Percentiles rank a stretch among this genome's conserved stretches.
Evolutionary conservation across 805 yeast species (phyloP).

Genomic region (Candida taoyuanica): DNA sequence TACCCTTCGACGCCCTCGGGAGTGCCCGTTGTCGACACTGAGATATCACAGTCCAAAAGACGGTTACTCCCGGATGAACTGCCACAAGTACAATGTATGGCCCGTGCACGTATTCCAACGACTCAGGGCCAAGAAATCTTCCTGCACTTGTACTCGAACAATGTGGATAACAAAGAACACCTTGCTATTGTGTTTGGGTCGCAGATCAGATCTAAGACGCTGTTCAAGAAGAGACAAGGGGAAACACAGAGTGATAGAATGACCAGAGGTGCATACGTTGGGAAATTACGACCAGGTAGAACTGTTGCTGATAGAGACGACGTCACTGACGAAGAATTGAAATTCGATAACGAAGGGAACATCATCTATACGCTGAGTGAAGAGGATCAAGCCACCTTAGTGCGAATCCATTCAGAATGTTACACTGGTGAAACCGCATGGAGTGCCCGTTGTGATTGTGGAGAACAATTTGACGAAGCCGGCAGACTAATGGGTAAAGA

Average conservation of each 20-base stretch:
- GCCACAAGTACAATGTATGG: slow-evolving; percentile 82
- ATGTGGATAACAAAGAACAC: slow-evolving; percentile 88
- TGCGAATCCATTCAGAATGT: slow-evolving; percentile 93
- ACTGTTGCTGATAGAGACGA: slow-evolving; percentile 60
- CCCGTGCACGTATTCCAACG: slow-evolving; percentile 95
- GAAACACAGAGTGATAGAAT: slow-evolving; percentile 91
- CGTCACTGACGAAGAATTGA: slow-evolving; percentile 31
- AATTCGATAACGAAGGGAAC: slow-evolving; percentile 39
- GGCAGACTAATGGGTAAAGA: slow-evolving; percentile 84
- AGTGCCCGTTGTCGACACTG: slow-evolving; percentile 21
- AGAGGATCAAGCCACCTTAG: slow-evolving; percentile 50
- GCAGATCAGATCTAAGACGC: slow-evolving; percentile 70
- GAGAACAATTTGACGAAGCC: slow-evolving; percentile 98
- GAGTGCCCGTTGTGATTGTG: slow-evolving; percentile 99
- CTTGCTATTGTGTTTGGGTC: slow-evolving; percentile 96
- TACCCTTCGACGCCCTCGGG: slow-evolving; percentile 26
- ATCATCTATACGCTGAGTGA: slow-evolving; percentile 22
- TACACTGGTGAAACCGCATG: slow-evolving; percentile 99
- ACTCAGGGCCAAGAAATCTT: slow-evolving; percentile 93
- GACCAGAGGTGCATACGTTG: slow-evolving; percentile 98
- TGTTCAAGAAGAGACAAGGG: slow-evolving; percentile 54
- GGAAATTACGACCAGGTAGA: slow-evolving; percentile 86
- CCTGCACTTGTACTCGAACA: slow-evolving; percentile 81
- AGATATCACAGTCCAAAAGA: slow-evolving; percentile 26
- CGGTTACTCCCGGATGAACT: slow-evolving; percentile 46